Percentiles rank a stretch among this genome's conserved stretches.
These are phyloP conservation scores for Claviceps fusiformis DNA, from an alignment of 2,329 filamentous ascomycete genomes.

Conservation along the genomic window DNA sequence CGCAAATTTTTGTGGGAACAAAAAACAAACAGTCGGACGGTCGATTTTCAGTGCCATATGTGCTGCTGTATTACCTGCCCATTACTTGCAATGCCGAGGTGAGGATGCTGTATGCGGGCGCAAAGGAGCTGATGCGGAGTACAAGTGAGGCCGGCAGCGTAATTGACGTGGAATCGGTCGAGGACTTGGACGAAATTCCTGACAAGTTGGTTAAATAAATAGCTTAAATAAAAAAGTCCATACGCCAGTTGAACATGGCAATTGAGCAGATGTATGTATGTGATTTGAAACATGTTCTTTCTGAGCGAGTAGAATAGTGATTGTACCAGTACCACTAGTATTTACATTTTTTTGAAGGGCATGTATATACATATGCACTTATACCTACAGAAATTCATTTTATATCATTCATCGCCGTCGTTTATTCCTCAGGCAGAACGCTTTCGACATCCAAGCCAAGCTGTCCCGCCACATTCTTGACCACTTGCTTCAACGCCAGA, in stretches of 20 bases:
- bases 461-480: constrained; percentile 54
- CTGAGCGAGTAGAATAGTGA: neutral
- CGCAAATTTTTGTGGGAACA: neutral
- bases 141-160: constrained; percentile 82
- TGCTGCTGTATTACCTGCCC: constrained; percentile 88
- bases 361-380: neutral
- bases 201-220: constrained; percentile 34
- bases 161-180: constrained; percentile 67
- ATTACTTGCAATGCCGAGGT: constrained; percentile 77
- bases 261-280: neutral
- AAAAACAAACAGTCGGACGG: constrained; percentile 51
- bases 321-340: neutral
- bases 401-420: constrained; percentile 6
- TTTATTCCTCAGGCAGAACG: constrained; percentile 30
- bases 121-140: constrained; percentile 90
- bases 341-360: neutral
- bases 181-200: constrained; percentile 75
- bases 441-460: constrained; percentile 48
- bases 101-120: constrained; percentile 89
- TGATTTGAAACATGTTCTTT: too few relatives aligned
- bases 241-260: neutral
- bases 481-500: constrained; percentile 65
- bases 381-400: neutral
- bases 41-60: constrained; percentile 78
- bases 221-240: too few relatives aligned